phyloP scores from a whole-genome alignment of 768 basidiomycete species.

The Kwoniella pini region DNA sequence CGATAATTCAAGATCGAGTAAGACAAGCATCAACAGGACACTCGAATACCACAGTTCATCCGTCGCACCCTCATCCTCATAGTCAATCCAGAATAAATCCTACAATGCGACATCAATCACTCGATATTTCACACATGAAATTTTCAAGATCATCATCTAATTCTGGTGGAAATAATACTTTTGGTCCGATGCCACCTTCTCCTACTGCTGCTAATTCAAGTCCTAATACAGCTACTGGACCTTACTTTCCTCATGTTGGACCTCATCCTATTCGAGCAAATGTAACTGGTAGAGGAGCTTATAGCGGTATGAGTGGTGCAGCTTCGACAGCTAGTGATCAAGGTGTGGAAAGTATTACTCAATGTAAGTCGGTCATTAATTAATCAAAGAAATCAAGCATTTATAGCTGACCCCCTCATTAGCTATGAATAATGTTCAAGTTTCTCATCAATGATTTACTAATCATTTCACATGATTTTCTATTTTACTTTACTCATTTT shows the following conservation, averaged over 20 bases:
- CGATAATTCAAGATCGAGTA: slow-evolving; percentile 38
- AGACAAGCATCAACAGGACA: slow-evolving; percentile 33
- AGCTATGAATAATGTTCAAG: slow-evolving; percentile 29
- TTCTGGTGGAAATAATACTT: slow-evolving; percentile 13
- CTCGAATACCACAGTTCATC: background rate
- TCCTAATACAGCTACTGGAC: slow-evolving; percentile 44
- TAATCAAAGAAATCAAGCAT: no score
- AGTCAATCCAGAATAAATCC: slow-evolving; percentile 22
- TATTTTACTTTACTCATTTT: background rate
- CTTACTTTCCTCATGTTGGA: slow-evolving; percentile 31
- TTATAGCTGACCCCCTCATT: background rate
- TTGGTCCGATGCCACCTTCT: slow-evolving; percentile 28
- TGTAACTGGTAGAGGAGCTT: slow-evolving; percentile 18
- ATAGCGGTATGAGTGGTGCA: background rate
- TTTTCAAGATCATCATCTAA: slow-evolving; percentile 29
- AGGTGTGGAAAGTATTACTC: slow-evolving; percentile 28
- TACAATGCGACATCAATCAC: slow-evolving; percentile 38
- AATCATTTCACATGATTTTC: background rate
- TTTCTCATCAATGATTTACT: slow-evolving; percentile 20
- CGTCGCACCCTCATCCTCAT: slow-evolving; percentile 17
- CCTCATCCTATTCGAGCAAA: slow-evolving; percentile 23
- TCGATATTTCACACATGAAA: slow-evolving; percentile 47
- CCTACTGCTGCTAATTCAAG: slow-evolving; percentile 27
- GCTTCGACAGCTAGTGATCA: slow-evolving; percentile 8
- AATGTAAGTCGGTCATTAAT: slow-evolving; percentile 24